Evolutionary conservation across 805 yeast species (phyloP).

Genomic region (Scheffersomyces coipomensis): DNA sequence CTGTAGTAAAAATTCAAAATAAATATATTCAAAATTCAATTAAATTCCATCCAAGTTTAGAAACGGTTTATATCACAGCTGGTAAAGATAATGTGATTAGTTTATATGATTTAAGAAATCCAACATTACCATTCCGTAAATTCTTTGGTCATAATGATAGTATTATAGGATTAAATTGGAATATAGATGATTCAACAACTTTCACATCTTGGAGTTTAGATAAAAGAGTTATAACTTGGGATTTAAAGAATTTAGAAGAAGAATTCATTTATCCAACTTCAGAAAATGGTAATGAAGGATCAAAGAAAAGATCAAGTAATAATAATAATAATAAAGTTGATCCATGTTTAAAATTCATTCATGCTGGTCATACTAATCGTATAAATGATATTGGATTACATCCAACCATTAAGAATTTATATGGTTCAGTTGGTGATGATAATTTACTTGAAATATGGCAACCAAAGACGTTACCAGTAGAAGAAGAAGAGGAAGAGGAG

Average conservation of each 20-base stretch:
- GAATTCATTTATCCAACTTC: slow-evolving; percentile 41
- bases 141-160: slow-evolving; percentile 62
- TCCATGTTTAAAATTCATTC: slow-evolving; percentile 75
- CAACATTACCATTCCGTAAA: slow-evolving; percentile 56
- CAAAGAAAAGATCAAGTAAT: slow-evolving; percentile 50
- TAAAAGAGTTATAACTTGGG: slow-evolving; percentile 74
- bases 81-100: slow-evolving; percentile 73
- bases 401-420: slow-evolving; percentile 54
- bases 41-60: slow-evolving; percentile 57
- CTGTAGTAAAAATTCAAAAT: slow-evolving; percentile 45
- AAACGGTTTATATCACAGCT: slow-evolving; percentile 67
- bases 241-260: slow-evolving; percentile 56
- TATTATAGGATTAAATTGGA: slow-evolving; percentile 47
- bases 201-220: slow-evolving; percentile 64
- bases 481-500: slow-evolving; percentile 30
- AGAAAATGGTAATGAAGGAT: slow-evolving; percentile 38
- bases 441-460: slow-evolving; percentile 75
- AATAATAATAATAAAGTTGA: slow-evolving; percentile 43
- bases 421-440: slow-evolving; percentile 75
- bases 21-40: slow-evolving; percentile 66
- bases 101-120: slow-evolving; percentile 73
- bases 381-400: slow-evolving; percentile 70
- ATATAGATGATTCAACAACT: slow-evolving; percentile 46
- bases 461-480: slow-evolving; percentile 50
- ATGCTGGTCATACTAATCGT: slow-evolving; percentile 81